A percentile compares a stretch with the other conserved stretches of the same genome.
Conservation (phyloP, 2,329 filamentous ascomycete genomes). For the Colletotrichum agaves region DNA sequence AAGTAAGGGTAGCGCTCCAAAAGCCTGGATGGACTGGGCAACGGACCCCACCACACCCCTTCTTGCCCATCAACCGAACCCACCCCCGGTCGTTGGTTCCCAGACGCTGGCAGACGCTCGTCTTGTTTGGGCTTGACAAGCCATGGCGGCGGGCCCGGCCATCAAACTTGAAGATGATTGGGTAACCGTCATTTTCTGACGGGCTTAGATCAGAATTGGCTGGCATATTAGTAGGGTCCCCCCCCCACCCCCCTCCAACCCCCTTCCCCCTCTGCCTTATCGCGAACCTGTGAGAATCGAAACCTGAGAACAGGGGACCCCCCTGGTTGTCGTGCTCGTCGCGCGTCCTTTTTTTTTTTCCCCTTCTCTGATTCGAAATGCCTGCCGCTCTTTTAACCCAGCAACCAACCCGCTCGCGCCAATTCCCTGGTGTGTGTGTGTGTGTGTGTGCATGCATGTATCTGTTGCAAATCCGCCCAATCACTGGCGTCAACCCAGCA, state of each 20-base stretch:
- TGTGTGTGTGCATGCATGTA: conserved; percentile 17
- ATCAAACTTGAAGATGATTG: conserved; percentile 29
- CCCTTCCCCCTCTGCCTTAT: conserved; percentile 32
- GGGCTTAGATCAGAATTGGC: no score
- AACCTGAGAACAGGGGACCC: background rate
- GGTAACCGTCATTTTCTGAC: background rate
- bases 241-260: background rate
- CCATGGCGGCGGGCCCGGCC: conserved; percentile 23
- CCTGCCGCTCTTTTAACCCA: conserved; percentile 7
- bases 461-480: conserved; percentile 16
- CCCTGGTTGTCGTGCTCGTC: background rate
- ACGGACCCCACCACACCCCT: conserved; percentile 1
- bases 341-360: conserved; percentile 1
- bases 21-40: background rate
- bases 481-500: conserved; percentile 21
- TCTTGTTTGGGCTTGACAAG: conserved; percentile 36
- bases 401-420: conserved; percentile 11
- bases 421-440: background rate
- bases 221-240: no score
- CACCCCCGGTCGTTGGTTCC: conserved; percentile 30
- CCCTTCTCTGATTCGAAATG: background rate
- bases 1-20: background rate
- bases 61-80: conserved; percentile 15
- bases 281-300: conserved; percentile 7
- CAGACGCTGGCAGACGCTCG: conserved; percentile 28